Percentiles rank a stretch among this genome's conserved stretches.
These are phyloP conservation scores for Picochlorum costavermella DNA, from an alignment of 139 green algal genomes.

Conservation along the genomic window DNA sequence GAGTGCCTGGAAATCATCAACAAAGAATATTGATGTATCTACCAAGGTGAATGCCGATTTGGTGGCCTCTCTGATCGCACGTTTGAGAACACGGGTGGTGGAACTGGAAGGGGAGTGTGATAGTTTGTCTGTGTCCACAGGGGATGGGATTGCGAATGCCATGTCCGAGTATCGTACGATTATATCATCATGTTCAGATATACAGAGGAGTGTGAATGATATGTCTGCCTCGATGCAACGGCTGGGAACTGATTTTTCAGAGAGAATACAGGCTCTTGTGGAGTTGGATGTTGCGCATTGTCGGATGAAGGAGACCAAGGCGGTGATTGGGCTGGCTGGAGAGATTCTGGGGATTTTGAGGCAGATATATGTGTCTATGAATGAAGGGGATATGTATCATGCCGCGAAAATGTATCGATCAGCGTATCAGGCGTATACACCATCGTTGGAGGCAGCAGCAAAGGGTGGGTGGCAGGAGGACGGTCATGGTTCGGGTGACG, in stretches of 20 bases:
- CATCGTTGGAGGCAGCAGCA: too few species aligned
- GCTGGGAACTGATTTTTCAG: conserved; percentile 5
- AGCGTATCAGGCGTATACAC: conserved; percentile 2
- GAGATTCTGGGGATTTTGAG: conserved; percentile 1
- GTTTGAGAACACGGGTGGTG: neutral
- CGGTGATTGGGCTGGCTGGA: neutral
- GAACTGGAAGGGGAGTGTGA: conserved; percentile 3
- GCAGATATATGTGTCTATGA: neutral
- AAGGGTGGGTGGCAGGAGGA: too few species aligned
- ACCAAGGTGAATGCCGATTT: neutral
- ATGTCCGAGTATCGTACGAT: neutral
- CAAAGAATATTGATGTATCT: neutral
- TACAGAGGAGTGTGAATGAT: neutral
- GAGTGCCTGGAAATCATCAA: neutral
- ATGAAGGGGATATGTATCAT: neutral
- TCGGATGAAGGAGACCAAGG: neutral
- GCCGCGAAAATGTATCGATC: neutral
- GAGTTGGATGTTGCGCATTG: neutral
- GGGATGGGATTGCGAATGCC: neutral
- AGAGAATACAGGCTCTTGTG: neutral
- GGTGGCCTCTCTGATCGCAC: neutral
- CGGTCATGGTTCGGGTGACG: too few species aligned
- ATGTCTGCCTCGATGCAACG: conserved; percentile 5
- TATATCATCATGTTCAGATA: neutral
- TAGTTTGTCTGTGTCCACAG: neutral